These are phyloP conservation scores for Nicotiana sylvestris DNA, from an alignment of 257 asterid species.

Conservation along the genomic window DNA sequence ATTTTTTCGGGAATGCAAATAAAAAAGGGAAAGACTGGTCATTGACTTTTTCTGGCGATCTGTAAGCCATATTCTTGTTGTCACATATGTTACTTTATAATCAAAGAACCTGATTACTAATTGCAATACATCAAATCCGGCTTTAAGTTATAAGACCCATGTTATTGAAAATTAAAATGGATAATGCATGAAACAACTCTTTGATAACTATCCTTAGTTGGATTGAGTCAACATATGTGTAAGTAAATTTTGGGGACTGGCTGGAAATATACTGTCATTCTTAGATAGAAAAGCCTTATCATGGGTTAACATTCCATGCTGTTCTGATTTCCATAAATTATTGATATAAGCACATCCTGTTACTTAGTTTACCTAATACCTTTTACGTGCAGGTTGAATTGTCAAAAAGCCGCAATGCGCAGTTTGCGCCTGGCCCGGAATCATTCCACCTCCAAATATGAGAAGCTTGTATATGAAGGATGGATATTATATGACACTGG, in stretches of 20 bases:
- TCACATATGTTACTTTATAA: neutral
- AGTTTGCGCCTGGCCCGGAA: slow-evolving; percentile 46
- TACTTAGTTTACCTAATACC: neutral
- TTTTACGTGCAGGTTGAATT: slow-evolving; percentile 35
- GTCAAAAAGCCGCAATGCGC: slow-evolving; percentile 53
- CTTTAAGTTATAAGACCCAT: neutral
- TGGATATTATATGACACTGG: slow-evolving; percentile 53
- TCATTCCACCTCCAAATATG: slow-evolving; percentile 32
- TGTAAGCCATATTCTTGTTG: neutral
- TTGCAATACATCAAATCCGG: neutral
- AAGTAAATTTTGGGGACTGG: neutral
- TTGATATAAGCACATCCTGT: neutral
- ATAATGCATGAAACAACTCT: neutral
- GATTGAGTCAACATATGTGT: neutral
- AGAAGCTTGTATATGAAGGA: slow-evolving; percentile 46
- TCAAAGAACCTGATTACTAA: neutral
- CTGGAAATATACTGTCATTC: neutral
- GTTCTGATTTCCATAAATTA: neutral
- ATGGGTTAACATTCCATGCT: neutral
- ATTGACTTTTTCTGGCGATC: neutral
- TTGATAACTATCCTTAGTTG: neutral
- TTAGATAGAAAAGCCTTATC: neutral
- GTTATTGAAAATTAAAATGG: neutral
- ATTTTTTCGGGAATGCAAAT: neutral
- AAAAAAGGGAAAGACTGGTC: neutral